These are phyloP conservation scores for Cladosporium sp. DNA, from an alignment of 2,329 filamentous ascomycete species.

Conservation along the genomic window DNA sequence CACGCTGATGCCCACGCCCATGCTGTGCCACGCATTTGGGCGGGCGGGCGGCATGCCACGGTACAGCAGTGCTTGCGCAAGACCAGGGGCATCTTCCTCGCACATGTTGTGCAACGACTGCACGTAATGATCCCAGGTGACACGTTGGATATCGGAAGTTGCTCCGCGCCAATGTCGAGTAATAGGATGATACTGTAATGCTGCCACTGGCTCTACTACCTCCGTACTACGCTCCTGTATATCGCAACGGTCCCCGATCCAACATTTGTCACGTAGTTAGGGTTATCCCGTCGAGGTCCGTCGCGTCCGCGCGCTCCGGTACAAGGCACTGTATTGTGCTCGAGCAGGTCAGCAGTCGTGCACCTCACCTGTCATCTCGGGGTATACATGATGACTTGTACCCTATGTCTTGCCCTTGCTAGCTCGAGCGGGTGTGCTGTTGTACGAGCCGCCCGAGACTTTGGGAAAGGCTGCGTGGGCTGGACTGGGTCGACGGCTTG, in stretches of 20 bases:
- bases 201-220: not conserved
- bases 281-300: not conserved
- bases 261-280: not conserved
- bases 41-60: not conserved
- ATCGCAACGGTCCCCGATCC: not conserved
- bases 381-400: not conserved
- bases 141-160: not conserved
- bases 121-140: not conserved
- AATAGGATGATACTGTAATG: not conserved
- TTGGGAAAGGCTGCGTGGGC: not conserved
- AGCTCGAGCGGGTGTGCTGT: slow-evolving; percentile 5
- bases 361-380: slow-evolving; percentile 4
- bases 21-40: not conserved
- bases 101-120: not conserved
- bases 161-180: not conserved
- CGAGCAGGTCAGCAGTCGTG: not conserved
- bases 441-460: not conserved
- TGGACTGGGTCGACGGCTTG: not conserved
- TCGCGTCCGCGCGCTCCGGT: not conserved
- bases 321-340: not conserved
- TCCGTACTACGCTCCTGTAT: not conserved
- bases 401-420: not conserved
- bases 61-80: not conserved
- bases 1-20: not conserved
- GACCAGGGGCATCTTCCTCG: too few species aligned